phyloP scores from a whole-genome alignment of 768 basidiomycete genomes.

The Rhizopogon salebrosus region DNA sequence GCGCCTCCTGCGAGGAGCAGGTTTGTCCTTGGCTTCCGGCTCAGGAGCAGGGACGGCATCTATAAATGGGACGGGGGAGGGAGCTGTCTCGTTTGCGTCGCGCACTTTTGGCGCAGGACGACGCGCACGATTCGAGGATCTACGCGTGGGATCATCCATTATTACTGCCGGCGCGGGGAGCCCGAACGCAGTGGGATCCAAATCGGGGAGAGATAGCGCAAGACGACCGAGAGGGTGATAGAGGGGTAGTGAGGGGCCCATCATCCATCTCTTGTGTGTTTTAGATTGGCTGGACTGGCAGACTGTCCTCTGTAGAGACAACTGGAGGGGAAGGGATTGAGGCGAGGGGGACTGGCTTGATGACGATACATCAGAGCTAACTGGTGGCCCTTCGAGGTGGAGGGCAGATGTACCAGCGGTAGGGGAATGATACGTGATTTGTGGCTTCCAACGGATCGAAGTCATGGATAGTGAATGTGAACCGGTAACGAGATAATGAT shows the following conservation, averaged over 20 bases:
- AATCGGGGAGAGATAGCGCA: slow-evolving; percentile 60
- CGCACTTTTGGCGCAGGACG: slow-evolving; percentile 45
- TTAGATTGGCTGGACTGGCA: slow-evolving; percentile 7
- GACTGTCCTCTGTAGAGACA: slow-evolving; percentile 10
- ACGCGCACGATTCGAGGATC: slow-evolving; percentile 41
- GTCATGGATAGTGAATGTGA: slow-evolving; percentile 6
- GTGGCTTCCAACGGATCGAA: slow-evolving; percentile 50
- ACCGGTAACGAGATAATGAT: neutral
- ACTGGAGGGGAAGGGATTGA: slow-evolving; percentile 7
- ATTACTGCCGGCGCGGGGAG: slow-evolving; percentile 42
- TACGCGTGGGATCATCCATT: slow-evolving; percentile 37
- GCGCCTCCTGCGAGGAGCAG: slow-evolving; percentile 48
- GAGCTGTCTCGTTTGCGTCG: slow-evolving; percentile 39
- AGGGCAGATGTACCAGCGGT: slow-evolving; percentile 26
- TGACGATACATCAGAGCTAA: slow-evolving; percentile 9
- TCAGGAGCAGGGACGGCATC: slow-evolving; percentile 26
- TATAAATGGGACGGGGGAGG: slow-evolving; percentile 11
- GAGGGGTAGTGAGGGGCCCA: slow-evolving; percentile 47
- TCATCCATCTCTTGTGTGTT: slow-evolving; percentile 15
- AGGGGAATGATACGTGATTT: slow-evolving; percentile 55
- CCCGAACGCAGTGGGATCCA: slow-evolving; percentile 54
- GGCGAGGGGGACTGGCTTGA: slow-evolving; percentile 12
- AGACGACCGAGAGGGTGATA: slow-evolving; percentile 64
- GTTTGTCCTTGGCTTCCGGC: slow-evolving; percentile 34
- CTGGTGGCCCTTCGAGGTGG: slow-evolving; percentile 17